Percentiles rank a stretch among this genome's conserved stretches.
Evolutionary conservation across 192 early-diverging fungal genomes (phyloP).

Genomic region (Coemansia pectinata): DNA sequence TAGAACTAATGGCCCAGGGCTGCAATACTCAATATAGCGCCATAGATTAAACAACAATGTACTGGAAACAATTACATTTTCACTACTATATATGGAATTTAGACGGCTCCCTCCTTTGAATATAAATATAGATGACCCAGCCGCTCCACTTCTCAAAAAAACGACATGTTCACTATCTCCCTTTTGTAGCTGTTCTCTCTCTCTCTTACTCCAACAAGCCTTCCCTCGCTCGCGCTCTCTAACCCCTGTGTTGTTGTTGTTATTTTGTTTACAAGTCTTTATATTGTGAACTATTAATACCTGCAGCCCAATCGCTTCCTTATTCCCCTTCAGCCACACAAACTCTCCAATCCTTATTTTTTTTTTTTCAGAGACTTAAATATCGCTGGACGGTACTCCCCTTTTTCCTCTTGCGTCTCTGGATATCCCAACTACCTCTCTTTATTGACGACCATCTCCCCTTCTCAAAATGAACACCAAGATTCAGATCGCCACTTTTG

Average conservation of each 20-base stretch:
- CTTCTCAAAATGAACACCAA: slow-evolving; percentile 41
- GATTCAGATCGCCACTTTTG: slow-evolving; percentile 52
- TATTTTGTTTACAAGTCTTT: slow-evolving; percentile 4
- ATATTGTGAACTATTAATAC: slow-evolving; percentile 4
- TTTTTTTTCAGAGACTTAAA: slow-evolving; percentile 14
- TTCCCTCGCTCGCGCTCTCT: not conserved
- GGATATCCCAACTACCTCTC: slow-evolving; percentile 7
- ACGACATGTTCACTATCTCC: not conserved
- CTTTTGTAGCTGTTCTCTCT: not conserved
- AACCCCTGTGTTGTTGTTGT: not conserved
- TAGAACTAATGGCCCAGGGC: not conserved
- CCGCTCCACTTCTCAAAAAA: not conserved
- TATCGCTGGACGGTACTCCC: slow-evolving; percentile 29
- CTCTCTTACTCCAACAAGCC: not conserved
- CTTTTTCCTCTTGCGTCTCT: not conserved
- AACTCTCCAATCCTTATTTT: not conserved
- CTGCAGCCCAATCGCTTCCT: not conserved
- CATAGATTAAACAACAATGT: slow-evolving; percentile 6
- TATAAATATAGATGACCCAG: not conserved
- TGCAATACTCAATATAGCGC: not conserved
- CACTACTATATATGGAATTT: not conserved
- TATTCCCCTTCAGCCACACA: not conserved
- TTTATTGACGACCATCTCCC: not conserved
- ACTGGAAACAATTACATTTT: not conserved
- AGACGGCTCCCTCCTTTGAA: not conserved